phyloP scores from a whole-genome alignment of 495 filamentous ascomycete species.

The Penicillium maclennaniae region DNA sequence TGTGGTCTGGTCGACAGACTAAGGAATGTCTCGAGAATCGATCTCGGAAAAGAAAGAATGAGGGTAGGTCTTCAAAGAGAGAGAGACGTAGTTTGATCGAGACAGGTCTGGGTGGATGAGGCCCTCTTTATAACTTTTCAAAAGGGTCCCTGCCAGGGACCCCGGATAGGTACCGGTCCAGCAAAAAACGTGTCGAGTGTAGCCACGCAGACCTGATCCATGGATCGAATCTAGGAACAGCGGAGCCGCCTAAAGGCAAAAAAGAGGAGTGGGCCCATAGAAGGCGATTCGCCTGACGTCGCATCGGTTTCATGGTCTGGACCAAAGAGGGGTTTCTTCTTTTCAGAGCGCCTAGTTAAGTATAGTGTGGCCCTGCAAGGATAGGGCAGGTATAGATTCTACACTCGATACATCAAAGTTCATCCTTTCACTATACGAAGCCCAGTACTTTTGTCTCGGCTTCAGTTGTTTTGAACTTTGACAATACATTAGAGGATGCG shows the following conservation, averaged over 20 bases:
- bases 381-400: not conserved
- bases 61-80: slow-evolving; percentile 12
- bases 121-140: slow-evolving; percentile 23
- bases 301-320: slow-evolving; percentile 7
- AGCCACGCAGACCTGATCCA: slow-evolving; percentile 20
- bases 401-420: not conserved
- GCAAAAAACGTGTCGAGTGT: slow-evolving; percentile 14
- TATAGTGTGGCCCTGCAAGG: not conserved
- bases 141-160: not conserved
- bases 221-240: slow-evolving; percentile 16
- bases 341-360: not conserved
- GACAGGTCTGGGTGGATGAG: slow-evolving; percentile 4
- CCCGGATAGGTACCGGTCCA: slow-evolving; percentile 21
- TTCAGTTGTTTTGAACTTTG: not conserved
- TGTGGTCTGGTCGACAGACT: slow-evolving; percentile 25
- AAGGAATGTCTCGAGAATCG: slow-evolving; percentile 24
- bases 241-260: slow-evolving; percentile 17
- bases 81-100: slow-evolving; percentile 18
- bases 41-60: slow-evolving; percentile 26
- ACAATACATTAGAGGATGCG: not conserved
- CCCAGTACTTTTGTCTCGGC: not conserved
- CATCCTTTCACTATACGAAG: not conserved
- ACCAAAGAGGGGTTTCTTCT: not conserved
- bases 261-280: not conserved
- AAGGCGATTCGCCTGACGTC: slow-evolving; percentile 7